Percentiles rank a stretch among this genome's conserved stretches.
These are phyloP conservation scores for Oryza meridionalis DNA, from an alignment of 176 grass and related monocot genomes.

Conservation along the genomic window DNA sequence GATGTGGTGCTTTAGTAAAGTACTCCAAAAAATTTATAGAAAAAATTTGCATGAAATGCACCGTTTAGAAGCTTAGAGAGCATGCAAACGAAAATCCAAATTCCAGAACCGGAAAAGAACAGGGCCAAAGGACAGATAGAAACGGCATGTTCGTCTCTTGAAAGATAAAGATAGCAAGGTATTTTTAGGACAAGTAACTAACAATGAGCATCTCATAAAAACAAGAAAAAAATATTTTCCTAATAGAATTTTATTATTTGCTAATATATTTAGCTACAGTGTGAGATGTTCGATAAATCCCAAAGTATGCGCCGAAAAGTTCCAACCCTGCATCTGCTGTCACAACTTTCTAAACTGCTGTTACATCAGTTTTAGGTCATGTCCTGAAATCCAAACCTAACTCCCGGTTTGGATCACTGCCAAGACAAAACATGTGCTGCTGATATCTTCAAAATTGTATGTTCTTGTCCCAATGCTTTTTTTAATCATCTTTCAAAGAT, in stretches of 20 bases:
- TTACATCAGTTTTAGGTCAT: conserved; percentile 32
- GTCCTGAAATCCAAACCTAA: conserved; percentile 10
- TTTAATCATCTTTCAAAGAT: conserved; percentile 17
- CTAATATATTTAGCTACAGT: not conserved
- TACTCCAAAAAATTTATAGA: no score
- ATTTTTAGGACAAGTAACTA: not conserved
- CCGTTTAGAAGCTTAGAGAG: no score
- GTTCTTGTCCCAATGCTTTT: not conserved
- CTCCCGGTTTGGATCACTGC: not conserved
- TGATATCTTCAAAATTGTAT: not conserved
- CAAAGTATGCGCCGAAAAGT: not conserved
- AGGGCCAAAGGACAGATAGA: no score
- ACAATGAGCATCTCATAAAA: not conserved
- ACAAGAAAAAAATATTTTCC: not conserved
- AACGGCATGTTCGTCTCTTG: not conserved
- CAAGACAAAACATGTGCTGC: not conserved
- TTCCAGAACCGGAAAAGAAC: no score
- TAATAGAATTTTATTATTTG: not conserved
- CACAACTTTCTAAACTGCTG: not conserved
- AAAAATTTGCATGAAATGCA: no score
- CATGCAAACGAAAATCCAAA: no score
- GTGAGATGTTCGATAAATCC: not conserved
- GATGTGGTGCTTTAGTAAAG: not conserved
- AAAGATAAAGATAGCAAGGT: not conserved
- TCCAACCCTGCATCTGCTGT: not conserved